Evolutionary conservation across 2,329 filamentous ascomycete species (phyloP), one percentile per base, ranked within the genome.

Genomic region (Akanthomyces uredinophilus): DNA sequence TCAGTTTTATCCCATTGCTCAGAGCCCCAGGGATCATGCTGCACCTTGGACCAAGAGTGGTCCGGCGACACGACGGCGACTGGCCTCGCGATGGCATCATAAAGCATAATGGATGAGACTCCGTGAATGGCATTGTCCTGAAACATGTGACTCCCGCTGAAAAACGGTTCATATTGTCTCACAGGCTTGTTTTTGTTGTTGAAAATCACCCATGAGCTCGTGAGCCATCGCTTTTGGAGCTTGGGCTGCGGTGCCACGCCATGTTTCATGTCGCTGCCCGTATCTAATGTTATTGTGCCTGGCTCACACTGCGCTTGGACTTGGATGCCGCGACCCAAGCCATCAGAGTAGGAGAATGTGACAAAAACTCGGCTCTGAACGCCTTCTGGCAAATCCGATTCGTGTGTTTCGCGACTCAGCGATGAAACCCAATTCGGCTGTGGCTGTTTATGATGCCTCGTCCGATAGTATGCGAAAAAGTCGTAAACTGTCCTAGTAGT

Each of bases 161-260:
- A 67, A 55, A 68, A 68, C 3, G 68, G 68, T 22, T 69, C 64
- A 43, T 62, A 70, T 44, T 65, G 29, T 24, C 50, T 51, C 5
- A 70, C 62, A 16, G 66, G 52, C 3, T 60, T 50, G 29, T 62
- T 63, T 29, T 71, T 71, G 58, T 66, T 68, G 61, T 71, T 69
- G 51, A 52, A 63, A 20, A 70, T 62, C 1, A 55, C 60, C 67
- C 68, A 69, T 8, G 64, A 65, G 49, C 54, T 66, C 18, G 47
- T 47, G 5, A 65, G 50, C 69, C 69, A 70, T 27, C 61, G 60
- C 24, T 60, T 47, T 46, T 49, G 49, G 29, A 51, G 20, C 29
- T n/a, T 51, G 29, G 49, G 18, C n/a, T 29, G 47, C 18, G 18
- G 27, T 27, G 11, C 49, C 13, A 27, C 6, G 10, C 6, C 49